Evolutionary conservation across 768 basidiomycete species (phyloP).

Genomic region (Sarcodon aspratus): DNA sequence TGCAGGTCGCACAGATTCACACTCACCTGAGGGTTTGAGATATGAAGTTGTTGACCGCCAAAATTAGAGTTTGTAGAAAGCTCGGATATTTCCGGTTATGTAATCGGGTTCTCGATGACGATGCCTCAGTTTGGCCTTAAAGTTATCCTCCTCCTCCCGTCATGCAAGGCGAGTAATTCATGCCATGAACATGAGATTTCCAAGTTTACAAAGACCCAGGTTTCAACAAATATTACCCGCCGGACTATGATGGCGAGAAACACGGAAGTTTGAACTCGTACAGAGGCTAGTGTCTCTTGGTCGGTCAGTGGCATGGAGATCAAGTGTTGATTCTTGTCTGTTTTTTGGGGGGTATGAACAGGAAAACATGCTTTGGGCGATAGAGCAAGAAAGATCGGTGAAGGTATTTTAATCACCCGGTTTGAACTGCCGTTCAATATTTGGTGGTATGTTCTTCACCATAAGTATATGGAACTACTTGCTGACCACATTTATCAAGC

Average conservation of each 20-base stretch:
- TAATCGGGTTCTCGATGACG: neutral
- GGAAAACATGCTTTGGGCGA: constrained; percentile 93
- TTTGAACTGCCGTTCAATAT: constrained; percentile 97
- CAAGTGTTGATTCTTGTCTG: neutral
- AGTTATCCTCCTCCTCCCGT: constrained; percentile 4
- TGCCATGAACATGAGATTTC: neutral
- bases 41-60: constrained; percentile 9
- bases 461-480: constrained; percentile 1
- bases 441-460: constrained; percentile 61
- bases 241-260: constrained; percentile 61
- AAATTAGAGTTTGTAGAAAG: constrained; percentile 20
- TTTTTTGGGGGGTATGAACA: constrained; percentile 15
- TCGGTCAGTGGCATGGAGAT: neutral
- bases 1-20: neutral
- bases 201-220: constrained; percentile 21
- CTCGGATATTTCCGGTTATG: too few species aligned
- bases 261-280: constrained; percentile 65
- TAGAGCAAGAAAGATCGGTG: constrained; percentile 89
- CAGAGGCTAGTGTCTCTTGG: constrained; percentile 35
- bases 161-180: constrained; percentile 30
- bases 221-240: constrained; percentile 75
- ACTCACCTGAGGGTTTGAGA: constrained; percentile 21
- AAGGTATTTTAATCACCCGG: constrained; percentile 90
- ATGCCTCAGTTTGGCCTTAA: constrained; percentile 4
- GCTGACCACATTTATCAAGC: constrained; percentile 26